Evolutionary conservation across 2,329 filamentous ascomycete genomes (phyloP), one percentile per base, ranked within the genome.

Genomic region (Trichoderma koningii): DNA sequence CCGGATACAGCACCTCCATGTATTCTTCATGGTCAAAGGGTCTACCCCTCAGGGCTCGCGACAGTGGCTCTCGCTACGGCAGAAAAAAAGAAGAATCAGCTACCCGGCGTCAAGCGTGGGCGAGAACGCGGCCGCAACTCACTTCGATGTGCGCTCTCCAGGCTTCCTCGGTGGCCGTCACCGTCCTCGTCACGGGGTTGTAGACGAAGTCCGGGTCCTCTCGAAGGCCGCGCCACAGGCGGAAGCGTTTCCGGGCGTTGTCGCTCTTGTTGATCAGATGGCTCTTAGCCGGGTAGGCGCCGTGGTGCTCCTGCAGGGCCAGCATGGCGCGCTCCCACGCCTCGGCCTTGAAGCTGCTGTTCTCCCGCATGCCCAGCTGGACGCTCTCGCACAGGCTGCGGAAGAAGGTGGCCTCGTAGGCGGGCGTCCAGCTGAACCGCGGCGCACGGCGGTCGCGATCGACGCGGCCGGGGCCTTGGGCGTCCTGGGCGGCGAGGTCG

Each of bases 191-290:
- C 26, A 75, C 73, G 5, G 79, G 75, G 67, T 85, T 83, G 70
- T 87, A 87, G 3, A 80, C 72, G 65, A 87, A 87, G 14, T 84
- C 82, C 2, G 82, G 81, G 65, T 87, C 80, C 71, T 87, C 85
- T 26, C 84, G 77, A 69, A 87, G 73, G 23, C 84, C 83, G 19
- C 85, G 76, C 85, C 85, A 87, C 60, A 87, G 76, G n/a, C 85
- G 82, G 67, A 87, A 87, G 70, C 85, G 83, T 74, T 87, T 87
- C 57, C 85, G 80, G 66, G 85, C 85, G 73, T 87, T 87, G 75
- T 87, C 85, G 68, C 83, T 85, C 76, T 87, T 87, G 77, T 87
- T 87, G 74, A 87, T 85, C 42, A 87, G 81, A 63, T 87, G 85
- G 69, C 80, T 82, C 75, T 87, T 87, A 67, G 84, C 81, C n/a